Base-by-base conservation (phyloP, 257 asterid genomes). In the Nicotiana benthamiana region DNA sequence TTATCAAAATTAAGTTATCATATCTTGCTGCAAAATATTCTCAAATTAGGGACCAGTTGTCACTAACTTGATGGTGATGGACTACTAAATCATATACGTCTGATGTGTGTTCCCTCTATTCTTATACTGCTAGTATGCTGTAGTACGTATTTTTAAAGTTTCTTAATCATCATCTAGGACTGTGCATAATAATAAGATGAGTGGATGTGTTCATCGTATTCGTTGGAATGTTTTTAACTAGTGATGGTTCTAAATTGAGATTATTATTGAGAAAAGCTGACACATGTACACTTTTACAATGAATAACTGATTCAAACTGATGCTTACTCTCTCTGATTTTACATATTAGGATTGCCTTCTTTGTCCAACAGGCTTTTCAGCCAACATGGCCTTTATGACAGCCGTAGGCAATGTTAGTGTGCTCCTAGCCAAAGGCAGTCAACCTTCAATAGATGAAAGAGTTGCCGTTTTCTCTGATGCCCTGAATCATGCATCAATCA, bases 321-420 rank as follows among this genome's bases (percentile, higher is more conserved):
- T 87, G 84, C 66, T 20, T 82, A 61, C 76, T 84, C 84, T 80
- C 85, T 87, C 90, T 87, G 86, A 86, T 86, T 83, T 83, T 83
- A 85, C 87, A 87, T 89, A 87, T 90, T 89, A 96, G 99, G 99
- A 96, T 86, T 96, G 99, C 95, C 97, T 94, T 91, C 99, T 96
- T 90, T 96, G 99, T 90, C 98, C 99, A 83, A 92, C 99, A 89
- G 99, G 99, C 96, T 94, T 95, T 89, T 90, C 99, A 84, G 99
- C 99, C 98, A 95, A 95, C 86, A 93, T 93, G 99, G 98, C 98
- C 76, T 89, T 95, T 75, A 87, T 95, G 94, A 93, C 97, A 32
- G 89, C 97, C 6, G 85, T 91, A 65, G 99, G 94, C 84, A 92
- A 88, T 86, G 84, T 92, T 75, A 87, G 90, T 85, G 83, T 88